Evolutionary conservation across 2,329 filamentous ascomycete species (phyloP), one percentile per base, ranked within the genome.

Genomic region (Diplodia scrobiculata): DNA sequence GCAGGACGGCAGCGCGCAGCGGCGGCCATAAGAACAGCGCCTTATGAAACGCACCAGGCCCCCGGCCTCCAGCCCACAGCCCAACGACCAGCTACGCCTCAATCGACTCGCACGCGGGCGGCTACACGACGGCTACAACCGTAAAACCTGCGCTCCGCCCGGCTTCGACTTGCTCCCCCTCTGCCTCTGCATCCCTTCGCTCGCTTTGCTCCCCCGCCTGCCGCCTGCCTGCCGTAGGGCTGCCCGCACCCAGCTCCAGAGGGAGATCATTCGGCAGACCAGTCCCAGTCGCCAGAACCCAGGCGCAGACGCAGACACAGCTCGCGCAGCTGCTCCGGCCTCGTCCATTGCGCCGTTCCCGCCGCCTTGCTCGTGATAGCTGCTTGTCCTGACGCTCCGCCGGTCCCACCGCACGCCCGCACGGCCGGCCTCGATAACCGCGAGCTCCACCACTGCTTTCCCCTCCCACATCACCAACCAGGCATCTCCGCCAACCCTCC

Each of bases 41-140:
- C 58, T 48, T 19, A 21, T 62, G 58, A 62, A 62, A 62, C 58
- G 55, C 55, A 48, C 55, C 55, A 32, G 10, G 25, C 25, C 25
- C 25, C 25, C 36, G 17, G 19, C 34, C 14, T 25, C 52, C 32
- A n/a, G 27, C 51, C 51, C 51, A 29, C 51, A 53, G 51, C 51
- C 54, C 54, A 59, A 45, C 54, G 54, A 50, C 38, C 36, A 59
- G 34, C 58, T 62, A 29, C 58, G 58, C 58, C 58, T 62, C 58
- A 59, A n/a, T 55, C 54, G 54, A 45, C 54, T 38, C 54, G 54
- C 54, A 41, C 41, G 58, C 58, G 58, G 58, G 45, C 58, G 58
- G 45, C 58, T 62, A 62, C 58, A 48, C 41, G 58, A 62, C 58
- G 58, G 41, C 58, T 51, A 51, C 58, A 62, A 45, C 55, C 55